Conservation (phyloP, 306 rosid genomes). For the Spatholobus suberectus region DNA sequence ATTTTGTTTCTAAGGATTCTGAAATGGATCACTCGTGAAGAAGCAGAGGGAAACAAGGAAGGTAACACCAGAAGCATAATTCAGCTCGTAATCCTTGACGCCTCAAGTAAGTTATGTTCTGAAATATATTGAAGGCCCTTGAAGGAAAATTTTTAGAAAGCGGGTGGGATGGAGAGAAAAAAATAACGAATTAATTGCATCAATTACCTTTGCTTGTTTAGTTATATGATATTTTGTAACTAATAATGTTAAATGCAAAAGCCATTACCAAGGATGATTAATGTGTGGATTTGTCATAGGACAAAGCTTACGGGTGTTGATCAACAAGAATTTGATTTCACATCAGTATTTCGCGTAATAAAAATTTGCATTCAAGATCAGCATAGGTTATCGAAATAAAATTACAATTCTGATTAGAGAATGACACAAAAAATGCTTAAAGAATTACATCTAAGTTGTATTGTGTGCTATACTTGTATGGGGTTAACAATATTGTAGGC, state of each 20-base stretch:
- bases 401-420: too few relatives aligned
- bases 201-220: neutral
- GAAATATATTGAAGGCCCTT: too few relatives aligned
- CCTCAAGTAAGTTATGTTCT: slow-evolving; percentile 56
- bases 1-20: neutral
- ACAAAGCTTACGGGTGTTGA: too few relatives aligned
- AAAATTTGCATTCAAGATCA: too few relatives aligned
- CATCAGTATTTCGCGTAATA: too few relatives aligned
- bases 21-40: neutral
- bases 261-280: neutral
- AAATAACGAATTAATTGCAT: too few relatives aligned
- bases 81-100: slow-evolving; percentile 52
- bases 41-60: neutral
- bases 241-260: neutral
- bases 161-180: neutral
- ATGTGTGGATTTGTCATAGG: neutral
- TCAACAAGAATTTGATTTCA: too few relatives aligned
- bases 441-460: too few relatives aligned
- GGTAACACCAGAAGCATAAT: neutral
- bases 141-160: too few relatives aligned
- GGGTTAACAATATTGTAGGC: neutral
- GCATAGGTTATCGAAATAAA: too few relatives aligned
- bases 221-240: neutral
- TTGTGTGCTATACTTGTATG: neutral
- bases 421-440: too few relatives aligned